Base-by-base conservation (phyloP, 2,329 filamentous ascomycete species). In the Epichloe baconii region DNA sequence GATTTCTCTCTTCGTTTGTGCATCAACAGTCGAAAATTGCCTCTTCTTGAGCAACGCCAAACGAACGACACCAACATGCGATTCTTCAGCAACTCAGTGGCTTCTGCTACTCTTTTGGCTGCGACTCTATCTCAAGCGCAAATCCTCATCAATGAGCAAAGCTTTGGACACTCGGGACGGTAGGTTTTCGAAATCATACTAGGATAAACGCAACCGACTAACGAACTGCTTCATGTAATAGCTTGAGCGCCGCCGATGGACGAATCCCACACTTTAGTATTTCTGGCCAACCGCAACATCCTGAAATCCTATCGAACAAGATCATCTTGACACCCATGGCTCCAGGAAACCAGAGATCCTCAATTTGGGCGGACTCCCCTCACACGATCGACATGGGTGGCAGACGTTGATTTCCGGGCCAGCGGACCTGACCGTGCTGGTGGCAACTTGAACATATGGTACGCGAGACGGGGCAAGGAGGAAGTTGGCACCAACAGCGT, bases 371-470 rank as follows among this genome's bases (percentile, higher is more conserved):
- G 35, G 80, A 89, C 55, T 53, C 62, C 76, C 36, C 73, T 86
- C 47, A 68, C 79, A 59, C 72, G 83, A 54, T 68, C 75, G n/a
- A 77, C 83, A 66, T 98, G 89, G 89, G 78, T 80, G 8, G 81
- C 83, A 48, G 87, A 95, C 62, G 75, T 97, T 59, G 84, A 93
- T 63, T 96, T 98, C 69, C 81, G 93, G 58, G 87, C 83, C 49
- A 88, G 80, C 54, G 93, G 93, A 7, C 84, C 85, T 56, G 93
- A 97, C 64, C 76, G 87, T 59, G 88, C 83, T 48, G 82, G 84
- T 52, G 93, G 93, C 47, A 96, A 94, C 69, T 73, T 98, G 58
- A 91, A 97, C 68, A 76, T 98, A 61, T 98, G 93, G 93, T 88
- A 94, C 62, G 83, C 80, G 49, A 82, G 80, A 59, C 78, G 86